Evolutionary conservation across 2,329 filamentous ascomycete species (phyloP), one percentile per base, ranked within the genome.

Genomic region (Xylariaceae sp.): DNA sequence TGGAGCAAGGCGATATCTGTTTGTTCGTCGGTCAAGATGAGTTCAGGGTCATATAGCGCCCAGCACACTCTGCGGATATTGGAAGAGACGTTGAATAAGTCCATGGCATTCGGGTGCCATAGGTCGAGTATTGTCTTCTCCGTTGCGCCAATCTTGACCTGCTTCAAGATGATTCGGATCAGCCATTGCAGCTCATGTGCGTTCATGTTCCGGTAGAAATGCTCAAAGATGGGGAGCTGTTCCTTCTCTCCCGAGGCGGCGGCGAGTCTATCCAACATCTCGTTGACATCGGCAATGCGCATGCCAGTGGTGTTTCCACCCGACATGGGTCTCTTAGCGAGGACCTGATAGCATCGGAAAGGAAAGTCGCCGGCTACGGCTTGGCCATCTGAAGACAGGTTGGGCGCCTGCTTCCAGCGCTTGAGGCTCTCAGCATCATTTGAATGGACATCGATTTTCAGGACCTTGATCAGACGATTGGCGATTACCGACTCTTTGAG

Each of bases 121-220:
- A 89, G 70, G 60, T 92, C 81, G 48, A 99, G 80, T 50, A 97
- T 81, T 0, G 91, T 96, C 69, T 87, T 90, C 68, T 96, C 91
- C 0, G 90, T 91, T 11, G 91, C 90, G 12, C 82, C 82, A 3
- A 86, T 74, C 61, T 80, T 83, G 80, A 85, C 83, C 60, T 85
- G 88, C 53, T 88, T 88, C 27, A 97, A 75, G 42, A 99, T 86
- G 61, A 99, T 96, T 12, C 92, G 86, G 54, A 99, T 89, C 48
- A 97, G 75, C 94, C 94, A 99, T 73, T 88, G 86, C 58, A 99
- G 72, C 71, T 99, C 94, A 56, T 95, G 88, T 0, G 94, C 81
- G 59, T 95, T 95, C 94, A 97, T 97, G 19, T 82, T 80, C 41
- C 84, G 80, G 68, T 97, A 97, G 64, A 97, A 95, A 5, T 83